Conservation (phyloP, 768 basidiomycete species). For the Podaxis pistillaris region DNA sequence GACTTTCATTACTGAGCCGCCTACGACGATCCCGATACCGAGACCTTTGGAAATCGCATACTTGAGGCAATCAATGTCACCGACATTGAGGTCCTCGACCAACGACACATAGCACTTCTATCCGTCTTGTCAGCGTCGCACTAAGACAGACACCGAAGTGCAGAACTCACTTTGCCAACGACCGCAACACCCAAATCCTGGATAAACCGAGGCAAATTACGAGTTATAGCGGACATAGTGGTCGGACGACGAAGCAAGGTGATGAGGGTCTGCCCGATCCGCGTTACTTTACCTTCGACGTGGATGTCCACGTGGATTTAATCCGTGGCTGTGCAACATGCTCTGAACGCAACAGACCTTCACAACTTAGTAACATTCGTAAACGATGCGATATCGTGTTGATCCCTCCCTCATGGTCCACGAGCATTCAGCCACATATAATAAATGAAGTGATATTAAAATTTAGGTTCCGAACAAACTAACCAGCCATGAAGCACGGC, state of each 20-base stretch:
- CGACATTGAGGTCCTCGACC: slow-evolving; percentile 79
- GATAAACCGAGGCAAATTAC: slow-evolving; percentile 5
- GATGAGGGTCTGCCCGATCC: background rate
- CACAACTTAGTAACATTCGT: too few species aligned
- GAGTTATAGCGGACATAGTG: slow-evolving; percentile 12
- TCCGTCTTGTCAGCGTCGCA: background rate
- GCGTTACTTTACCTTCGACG: background rate
- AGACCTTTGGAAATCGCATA: slow-evolving; percentile 90
- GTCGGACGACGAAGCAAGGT: background rate
- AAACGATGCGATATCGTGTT: too few species aligned
- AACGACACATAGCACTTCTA: slow-evolving; percentile 91
- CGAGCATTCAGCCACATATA: too few species aligned
- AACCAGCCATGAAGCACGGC: too few species aligned
- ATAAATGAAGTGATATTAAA: too few species aligned
- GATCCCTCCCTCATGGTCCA: too few species aligned
- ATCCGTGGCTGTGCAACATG: slow-evolving; percentile 7
- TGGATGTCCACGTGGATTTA: slow-evolving; percentile 7
- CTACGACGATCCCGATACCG: slow-evolving; percentile 89
- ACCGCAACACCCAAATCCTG: slow-evolving; percentile 7
- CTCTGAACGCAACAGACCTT: background rate
- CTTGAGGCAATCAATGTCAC: slow-evolving; percentile 82
- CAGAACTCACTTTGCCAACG: slow-evolving; percentile 1
- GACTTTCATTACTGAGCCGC: slow-evolving; percentile 93
- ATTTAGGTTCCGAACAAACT: too few species aligned
- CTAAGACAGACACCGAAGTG: background rate